A percentile compares a stretch with the other conserved stretches of the same genome.
phyloP scores from a whole-genome alignment of 495 filamentous ascomycete genomes.

The Penicillium turbatum region DNA sequence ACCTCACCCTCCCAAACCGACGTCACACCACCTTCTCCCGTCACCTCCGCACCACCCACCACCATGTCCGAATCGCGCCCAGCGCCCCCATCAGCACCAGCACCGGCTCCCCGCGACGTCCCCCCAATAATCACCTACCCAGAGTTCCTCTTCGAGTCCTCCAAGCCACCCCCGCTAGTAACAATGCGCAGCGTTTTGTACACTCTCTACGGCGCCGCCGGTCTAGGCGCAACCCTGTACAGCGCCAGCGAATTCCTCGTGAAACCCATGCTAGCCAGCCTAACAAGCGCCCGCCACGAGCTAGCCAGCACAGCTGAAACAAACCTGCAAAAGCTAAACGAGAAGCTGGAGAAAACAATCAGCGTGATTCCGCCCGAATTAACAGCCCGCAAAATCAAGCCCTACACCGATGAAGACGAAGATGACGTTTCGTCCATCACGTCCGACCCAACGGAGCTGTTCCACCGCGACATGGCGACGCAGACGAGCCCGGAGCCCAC shows the following conservation, averaged over 20 bases:
- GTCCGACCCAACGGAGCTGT: slow-evolving; percentile 77
- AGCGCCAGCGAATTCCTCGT: slow-evolving; percentile 76
- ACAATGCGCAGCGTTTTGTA: slow-evolving; percentile 70
- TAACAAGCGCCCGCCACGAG: slow-evolving; percentile 75
- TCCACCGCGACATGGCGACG: slow-evolving; percentile 82
- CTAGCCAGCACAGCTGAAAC: slow-evolving; percentile 62
- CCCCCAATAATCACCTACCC: slow-evolving; percentile 97
- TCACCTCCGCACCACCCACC: slow-evolving; percentile 7
- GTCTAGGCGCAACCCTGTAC: slow-evolving; percentile 68
- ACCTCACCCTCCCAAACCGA: slow-evolving; percentile 17
- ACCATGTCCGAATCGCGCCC: slow-evolving; percentile 19
- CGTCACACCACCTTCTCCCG: slow-evolving; percentile 14
- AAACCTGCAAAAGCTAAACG: slow-evolving; percentile 66
- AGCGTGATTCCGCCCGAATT: slow-evolving; percentile 54
- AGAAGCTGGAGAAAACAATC: slow-evolving; percentile 65
- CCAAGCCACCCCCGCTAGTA: slow-evolving; percentile 72
- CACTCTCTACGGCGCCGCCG: slow-evolving; percentile 71
- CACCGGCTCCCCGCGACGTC: slow-evolving; percentile 43
- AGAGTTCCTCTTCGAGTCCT: slow-evolving; percentile 70
- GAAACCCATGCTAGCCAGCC: slow-evolving; percentile 72
- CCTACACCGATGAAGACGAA: slow-evolving; percentile 35
- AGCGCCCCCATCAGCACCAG: slow-evolving; percentile 12
- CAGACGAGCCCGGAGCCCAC: slow-evolving; percentile 66
- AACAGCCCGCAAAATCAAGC: slow-evolving; percentile 20
- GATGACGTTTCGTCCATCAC: slow-evolving; percentile 43